Conservation (phyloP, 106 monocot species). For the Dendrobium chrysotoxum region DNA sequence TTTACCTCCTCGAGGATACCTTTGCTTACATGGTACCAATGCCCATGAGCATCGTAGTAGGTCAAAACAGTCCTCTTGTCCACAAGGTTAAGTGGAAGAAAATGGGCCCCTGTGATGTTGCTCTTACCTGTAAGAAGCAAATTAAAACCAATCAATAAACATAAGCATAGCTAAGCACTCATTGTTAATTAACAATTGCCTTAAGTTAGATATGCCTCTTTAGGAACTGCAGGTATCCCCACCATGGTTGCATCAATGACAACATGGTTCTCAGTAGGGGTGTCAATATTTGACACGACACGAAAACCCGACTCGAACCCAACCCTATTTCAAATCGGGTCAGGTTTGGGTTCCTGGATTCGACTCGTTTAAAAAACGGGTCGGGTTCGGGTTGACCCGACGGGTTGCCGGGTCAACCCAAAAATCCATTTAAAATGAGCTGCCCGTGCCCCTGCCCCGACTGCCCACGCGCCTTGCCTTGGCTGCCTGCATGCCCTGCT, state of each 20-base stretch:
- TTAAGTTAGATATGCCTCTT: constrained; percentile 53
- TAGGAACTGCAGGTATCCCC: constrained; percentile 94
- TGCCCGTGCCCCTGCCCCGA: too few relatives aligned
- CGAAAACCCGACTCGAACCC: too few relatives aligned
- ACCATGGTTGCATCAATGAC: constrained; percentile 98
- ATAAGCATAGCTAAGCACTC: neutral
- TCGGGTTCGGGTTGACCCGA: too few relatives aligned
- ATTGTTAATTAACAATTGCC: neutral
- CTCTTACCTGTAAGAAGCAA: constrained; percentile 67
- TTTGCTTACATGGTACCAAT: constrained; percentile 93
- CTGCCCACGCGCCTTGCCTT: too few relatives aligned
- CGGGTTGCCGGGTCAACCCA: too few relatives aligned
- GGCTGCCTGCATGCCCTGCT: too few relatives aligned
- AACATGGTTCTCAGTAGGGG: too few relatives aligned
- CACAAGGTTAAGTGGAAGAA: constrained; percentile 91
- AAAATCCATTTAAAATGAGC: too few relatives aligned
- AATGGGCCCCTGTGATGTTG: constrained; percentile 87
- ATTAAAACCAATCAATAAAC: neutral
- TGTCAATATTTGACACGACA: too few relatives aligned
- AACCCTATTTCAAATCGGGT: too few relatives aligned
- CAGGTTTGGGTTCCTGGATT: too few relatives aligned
- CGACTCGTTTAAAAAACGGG: too few relatives aligned
- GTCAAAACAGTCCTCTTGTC: constrained; percentile 96
- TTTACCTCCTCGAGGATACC: constrained; percentile 92
- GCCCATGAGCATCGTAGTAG: constrained; percentile 65